These are phyloP conservation scores for Talaromyces liani DNA, from an alignment of 495 filamentous ascomycete species.

Conservation along the genomic window DNA sequence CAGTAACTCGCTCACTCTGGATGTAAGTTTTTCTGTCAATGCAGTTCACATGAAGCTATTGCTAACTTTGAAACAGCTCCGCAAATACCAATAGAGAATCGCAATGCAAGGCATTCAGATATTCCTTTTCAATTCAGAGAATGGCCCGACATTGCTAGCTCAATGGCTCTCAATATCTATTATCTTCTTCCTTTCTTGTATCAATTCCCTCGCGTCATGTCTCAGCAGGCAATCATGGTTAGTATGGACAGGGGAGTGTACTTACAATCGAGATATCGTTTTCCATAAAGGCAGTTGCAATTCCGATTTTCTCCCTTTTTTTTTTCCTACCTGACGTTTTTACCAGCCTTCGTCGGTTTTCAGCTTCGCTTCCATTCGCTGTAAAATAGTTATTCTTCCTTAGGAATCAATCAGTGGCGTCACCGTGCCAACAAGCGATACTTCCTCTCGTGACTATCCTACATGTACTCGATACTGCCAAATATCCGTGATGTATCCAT, in stretches of 20 bases:
- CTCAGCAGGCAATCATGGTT: not conserved
- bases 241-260: not conserved
- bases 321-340: not conserved
- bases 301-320: not conserved
- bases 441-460: not conserved
- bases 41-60: constrained; percentile 1
- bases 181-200: not conserved
- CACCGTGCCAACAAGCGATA: not conserved
- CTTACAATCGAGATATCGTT: not conserved
- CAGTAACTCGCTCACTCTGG: constrained; percentile 79
- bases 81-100: constrained; percentile 35
- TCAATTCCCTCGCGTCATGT: not conserved
- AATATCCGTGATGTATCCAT: not conserved
- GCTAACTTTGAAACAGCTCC: constrained; percentile 24
- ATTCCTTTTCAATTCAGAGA: not conserved
- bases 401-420: not conserved
- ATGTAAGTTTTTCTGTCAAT: too few relatives aligned
- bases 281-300: not conserved
- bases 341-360: not conserved
- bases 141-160: not conserved
- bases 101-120: not conserved
- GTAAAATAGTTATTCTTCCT: not conserved
- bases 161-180: not conserved
- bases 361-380: not conserved
- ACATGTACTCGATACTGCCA: not conserved